Conservation (phyloP, 2,329 filamentous ascomycete genomes). For the Geosmithia putterillii region DNA sequence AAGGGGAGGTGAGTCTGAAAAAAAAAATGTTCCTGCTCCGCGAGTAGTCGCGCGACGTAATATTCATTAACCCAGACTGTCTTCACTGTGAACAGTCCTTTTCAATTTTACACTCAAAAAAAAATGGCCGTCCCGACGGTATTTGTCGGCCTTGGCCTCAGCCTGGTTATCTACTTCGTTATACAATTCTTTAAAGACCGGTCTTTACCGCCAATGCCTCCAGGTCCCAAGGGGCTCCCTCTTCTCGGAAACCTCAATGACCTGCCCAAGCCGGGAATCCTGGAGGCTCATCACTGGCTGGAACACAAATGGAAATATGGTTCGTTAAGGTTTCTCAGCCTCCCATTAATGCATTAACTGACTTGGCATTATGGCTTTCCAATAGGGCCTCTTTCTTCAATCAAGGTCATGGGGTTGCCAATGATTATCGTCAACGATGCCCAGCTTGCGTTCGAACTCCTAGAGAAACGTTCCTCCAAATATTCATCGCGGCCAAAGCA, state of each 20-base stretch:
- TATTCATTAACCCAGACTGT: too few relatives aligned
- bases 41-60: too few relatives aligned
- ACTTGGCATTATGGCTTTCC: background rate
- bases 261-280: slow-evolving; percentile 18
- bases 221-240: slow-evolving; percentile 18
- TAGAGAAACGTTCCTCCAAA: slow-evolving; percentile 12
- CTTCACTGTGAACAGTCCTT: too few relatives aligned
- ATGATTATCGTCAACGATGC: slow-evolving; percentile 26
- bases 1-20: too few relatives aligned
- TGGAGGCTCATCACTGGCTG: slow-evolving; percentile 20
- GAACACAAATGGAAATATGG: slow-evolving; percentile 17
- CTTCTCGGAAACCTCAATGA: slow-evolving; percentile 33
- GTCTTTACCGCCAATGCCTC: slow-evolving; percentile 4
- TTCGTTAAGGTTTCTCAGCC: background rate
- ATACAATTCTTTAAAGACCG: background rate
- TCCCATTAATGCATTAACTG: background rate
- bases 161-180: background rate
- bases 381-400: slow-evolving; percentile 11
- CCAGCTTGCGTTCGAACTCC: slow-evolving; percentile 18
- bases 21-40: too few relatives aligned
- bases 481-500: slow-evolving; percentile 6
- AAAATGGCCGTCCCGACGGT: background rate
- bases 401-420: slow-evolving; percentile 14
- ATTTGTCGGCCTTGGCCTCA: background rate
- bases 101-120: too few relatives aligned